Base-by-base conservation (phyloP, 192 early-diverging fungal species). In the Coemansia sp. region DNA sequence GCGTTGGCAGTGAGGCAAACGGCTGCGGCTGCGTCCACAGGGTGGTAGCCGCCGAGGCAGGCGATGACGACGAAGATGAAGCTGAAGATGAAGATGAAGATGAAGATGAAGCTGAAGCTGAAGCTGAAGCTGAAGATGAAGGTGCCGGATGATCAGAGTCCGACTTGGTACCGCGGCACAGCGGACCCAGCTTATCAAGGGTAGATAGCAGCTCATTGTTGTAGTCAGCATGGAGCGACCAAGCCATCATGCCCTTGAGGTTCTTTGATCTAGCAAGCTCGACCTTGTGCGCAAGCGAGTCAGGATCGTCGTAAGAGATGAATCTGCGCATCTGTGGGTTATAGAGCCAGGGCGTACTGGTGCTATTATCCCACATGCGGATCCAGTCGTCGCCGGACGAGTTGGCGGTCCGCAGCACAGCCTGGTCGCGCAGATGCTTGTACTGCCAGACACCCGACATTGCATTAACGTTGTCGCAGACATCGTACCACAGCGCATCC, bases 221-320 rank as follows among this genome's bases (percentile, higher is more conserved):
- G 27, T 69, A 75, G 25, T 81, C 79, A 7, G 61, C 66, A 33
- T 81, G 68, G 20, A 81, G 55, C 4, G 45, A 61, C 86, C 87
- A 88, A 11, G 84, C 73, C 86, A 88, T 87, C 25, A 91, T 79
- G 57, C 90, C 90, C 53, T 78, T 82, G 38, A 93, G 68, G 7
- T 63, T 70, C 37, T 80, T 72, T 0, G 59, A 57, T 17, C 69
- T 62, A 19, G 83, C 85, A 69, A 81, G 78, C 3, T 83, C 75
- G 9, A 88, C 83, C 64, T 93, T 93, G 47, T 73, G 62, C 6
- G 69, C 65, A 6, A 92, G 33, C 2, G 88, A 90, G 31, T 78
- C 64, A n/a, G 83, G 75, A 61, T 93, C 91, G 58, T 93, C 91
- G 63, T 92, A 93, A 10, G 89, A 89, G 36, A 93, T 83, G 56